Percentiles rank a stretch among this genome's conserved stretches.
Evolutionary conservation across 768 basidiomycete genomes (phyloP).

Genomic region (Leccinum subtestaceum): DNA sequence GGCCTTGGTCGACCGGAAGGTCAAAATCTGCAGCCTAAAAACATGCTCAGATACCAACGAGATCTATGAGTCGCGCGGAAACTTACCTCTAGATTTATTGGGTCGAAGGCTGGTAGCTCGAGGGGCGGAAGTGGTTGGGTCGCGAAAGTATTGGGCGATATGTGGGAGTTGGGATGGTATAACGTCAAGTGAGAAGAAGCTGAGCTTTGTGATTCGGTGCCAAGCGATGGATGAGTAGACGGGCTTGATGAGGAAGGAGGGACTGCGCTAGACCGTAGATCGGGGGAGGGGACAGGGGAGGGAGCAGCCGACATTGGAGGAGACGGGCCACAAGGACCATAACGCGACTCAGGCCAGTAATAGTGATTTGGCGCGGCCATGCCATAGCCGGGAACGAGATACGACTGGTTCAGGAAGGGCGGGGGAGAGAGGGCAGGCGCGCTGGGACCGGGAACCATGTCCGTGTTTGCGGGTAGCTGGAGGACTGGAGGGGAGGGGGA

Average conservation of each 20-base stretch:
- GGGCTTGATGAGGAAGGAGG: constrained; percentile 14
- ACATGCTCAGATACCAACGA: background rate
- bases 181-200: constrained; percentile 17
- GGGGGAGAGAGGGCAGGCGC: background rate
- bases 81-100: constrained; percentile 16
- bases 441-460: background rate
- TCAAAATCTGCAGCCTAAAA: constrained; percentile 11
- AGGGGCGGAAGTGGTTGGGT: constrained; percentile 5
- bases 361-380: constrained; percentile 18
- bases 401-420: background rate
- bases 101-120: background rate
- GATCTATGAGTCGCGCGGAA: background rate
- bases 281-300: constrained; percentile 39
- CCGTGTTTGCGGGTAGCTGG: background rate
- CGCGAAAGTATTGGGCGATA: constrained; percentile 10
- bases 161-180: constrained; percentile 9
- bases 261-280: constrained; percentile 4
- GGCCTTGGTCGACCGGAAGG: constrained; percentile 11
- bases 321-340: constrained; percentile 44
- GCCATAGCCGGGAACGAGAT: background rate
- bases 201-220: constrained; percentile 16
- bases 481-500: background rate
- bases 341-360: constrained; percentile 24
- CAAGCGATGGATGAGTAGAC: constrained; percentile 9
- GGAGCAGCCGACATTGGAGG: constrained; percentile 52